A percentile compares a stretch with the other conserved stretches of the same genome.
Conservation (phyloP, 2,329 filamentous ascomycete genomes). For the Arachnopeziza araneosa region DNA sequence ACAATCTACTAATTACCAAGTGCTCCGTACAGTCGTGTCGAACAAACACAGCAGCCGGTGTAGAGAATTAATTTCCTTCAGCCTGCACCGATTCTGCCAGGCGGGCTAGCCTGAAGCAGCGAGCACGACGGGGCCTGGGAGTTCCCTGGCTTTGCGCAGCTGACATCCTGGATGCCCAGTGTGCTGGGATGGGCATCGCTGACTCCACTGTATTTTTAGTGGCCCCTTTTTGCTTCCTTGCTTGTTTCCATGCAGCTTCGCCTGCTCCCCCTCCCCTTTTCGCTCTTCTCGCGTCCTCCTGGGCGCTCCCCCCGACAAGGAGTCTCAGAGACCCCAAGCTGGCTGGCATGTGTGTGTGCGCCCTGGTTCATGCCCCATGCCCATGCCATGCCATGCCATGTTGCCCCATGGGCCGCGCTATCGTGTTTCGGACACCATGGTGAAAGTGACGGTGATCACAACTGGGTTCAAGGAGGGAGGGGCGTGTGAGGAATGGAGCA, state of each 20-base stretch:
- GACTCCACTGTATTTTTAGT: not conserved
- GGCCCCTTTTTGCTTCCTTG: not conserved
- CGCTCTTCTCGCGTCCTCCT: too few relatives aligned
- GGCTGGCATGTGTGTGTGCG: too few relatives aligned
- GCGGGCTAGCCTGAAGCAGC: not conserved
- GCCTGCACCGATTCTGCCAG: not conserved
- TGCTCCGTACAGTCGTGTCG: too few relatives aligned
- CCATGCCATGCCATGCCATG: slow-evolving; percentile 14
- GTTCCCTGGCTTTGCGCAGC: too few relatives aligned
- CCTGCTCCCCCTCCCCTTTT: too few relatives aligned
- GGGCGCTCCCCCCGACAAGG: too few relatives aligned
- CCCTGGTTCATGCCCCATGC: too few relatives aligned
- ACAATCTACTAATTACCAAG: not conserved
- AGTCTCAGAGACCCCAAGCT: too few relatives aligned
- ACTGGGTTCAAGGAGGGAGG: slow-evolving; percentile 16
- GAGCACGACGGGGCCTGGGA: too few relatives aligned
- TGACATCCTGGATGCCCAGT: too few relatives aligned
- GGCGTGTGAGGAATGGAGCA: not conserved
- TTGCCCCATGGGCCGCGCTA: slow-evolving; percentile 24
- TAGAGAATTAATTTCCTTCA: not conserved
- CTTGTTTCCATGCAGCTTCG: too few relatives aligned
- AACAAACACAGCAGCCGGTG: not conserved
- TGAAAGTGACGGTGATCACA: slow-evolving; percentile 20
- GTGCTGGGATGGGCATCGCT: not conserved
- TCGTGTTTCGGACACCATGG: slow-evolving; percentile 26